phyloP scores from a whole-genome alignment of 2,329 filamentous ascomycete species.

The Curvularia verruculosa region DNA sequence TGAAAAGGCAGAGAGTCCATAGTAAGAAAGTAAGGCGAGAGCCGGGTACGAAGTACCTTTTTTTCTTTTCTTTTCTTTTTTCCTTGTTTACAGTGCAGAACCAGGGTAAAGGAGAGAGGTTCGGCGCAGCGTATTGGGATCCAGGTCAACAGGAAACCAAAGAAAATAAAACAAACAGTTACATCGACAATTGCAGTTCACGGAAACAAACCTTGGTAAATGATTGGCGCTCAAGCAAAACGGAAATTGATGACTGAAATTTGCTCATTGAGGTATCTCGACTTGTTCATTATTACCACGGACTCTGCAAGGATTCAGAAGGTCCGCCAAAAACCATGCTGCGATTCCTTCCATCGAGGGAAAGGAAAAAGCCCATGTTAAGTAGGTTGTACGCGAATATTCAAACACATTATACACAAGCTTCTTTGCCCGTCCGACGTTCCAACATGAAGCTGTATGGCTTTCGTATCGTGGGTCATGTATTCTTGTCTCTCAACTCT shows the following conservation, averaged over 20 bases:
- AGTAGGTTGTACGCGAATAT: constrained; percentile 22
- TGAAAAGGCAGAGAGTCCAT: background rate
- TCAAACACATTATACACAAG: constrained; percentile 41
- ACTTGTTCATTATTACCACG: constrained; percentile 42
- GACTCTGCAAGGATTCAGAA: constrained; percentile 33
- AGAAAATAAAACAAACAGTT: background rate
- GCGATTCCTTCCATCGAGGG: constrained; percentile 21
- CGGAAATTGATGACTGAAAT: constrained; percentile 4
- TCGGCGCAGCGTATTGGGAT: background rate
- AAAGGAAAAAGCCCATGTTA: constrained; percentile 11
- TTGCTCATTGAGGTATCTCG: constrained; percentile 29
- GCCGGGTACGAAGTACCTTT: background rate
- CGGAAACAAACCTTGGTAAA: background rate
- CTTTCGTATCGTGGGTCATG: constrained; percentile 12
- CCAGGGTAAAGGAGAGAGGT: background rate
- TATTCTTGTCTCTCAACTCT: constrained; percentile 6
- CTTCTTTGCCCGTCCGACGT: constrained; percentile 10
- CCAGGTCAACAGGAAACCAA: background rate
- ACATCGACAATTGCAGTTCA: no score
- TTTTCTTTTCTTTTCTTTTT: background rate
- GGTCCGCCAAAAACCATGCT: constrained; percentile 30
- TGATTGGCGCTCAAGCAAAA: background rate
- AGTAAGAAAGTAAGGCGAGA: background rate
- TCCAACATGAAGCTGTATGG: constrained; percentile 8
- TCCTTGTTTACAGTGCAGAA: background rate